phyloP scores from a whole-genome alignment of 768 basidiomycete species.

The Lactarius hengduanensis region DNA sequence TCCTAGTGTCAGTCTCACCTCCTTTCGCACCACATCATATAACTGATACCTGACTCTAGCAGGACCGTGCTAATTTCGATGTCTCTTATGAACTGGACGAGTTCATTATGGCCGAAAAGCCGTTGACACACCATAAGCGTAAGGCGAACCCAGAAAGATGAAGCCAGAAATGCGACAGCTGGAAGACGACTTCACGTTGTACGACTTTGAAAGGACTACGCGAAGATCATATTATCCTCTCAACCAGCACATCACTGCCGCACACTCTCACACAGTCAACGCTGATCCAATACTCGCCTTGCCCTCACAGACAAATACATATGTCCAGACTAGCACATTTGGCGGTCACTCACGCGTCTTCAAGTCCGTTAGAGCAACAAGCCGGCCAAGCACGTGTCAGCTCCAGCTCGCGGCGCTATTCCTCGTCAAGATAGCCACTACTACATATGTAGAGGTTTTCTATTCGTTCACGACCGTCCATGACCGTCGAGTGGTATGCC shows the following conservation, averaged over 20 bases:
- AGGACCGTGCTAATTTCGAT: slow-evolving; percentile 97
- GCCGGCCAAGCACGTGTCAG: not conserved
- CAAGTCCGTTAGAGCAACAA: slow-evolving; percentile 3
- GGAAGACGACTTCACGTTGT: slow-evolving; percentile 94
- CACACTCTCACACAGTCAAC: slow-evolving; percentile 10
- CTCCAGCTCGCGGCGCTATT: slow-evolving; percentile 15
- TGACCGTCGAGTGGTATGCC: slow-evolving; percentile 10
- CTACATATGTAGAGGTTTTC: not conserved
- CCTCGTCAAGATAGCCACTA: slow-evolving; percentile 5
- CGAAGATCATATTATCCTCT: slow-evolving; percentile 88
- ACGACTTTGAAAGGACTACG: slow-evolving; percentile 73
- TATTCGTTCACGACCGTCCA: slow-evolving; percentile 12
- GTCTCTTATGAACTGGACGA: slow-evolving; percentile 97
- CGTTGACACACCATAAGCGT: slow-evolving; percentile 90
- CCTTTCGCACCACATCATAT: slow-evolving; percentile 1
- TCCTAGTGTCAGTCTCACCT: slow-evolving; percentile 74
- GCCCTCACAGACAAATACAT: slow-evolving; percentile 28
- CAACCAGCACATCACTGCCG: slow-evolving; percentile 56
- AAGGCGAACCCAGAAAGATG: slow-evolving; percentile 86
- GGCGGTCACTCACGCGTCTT: slow-evolving; percentile 5
- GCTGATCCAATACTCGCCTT: slow-evolving; percentile 3
- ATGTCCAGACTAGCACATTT: slow-evolving; percentile 15
- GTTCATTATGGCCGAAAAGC: slow-evolving; percentile 95
- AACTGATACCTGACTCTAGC: slow-evolving; percentile 45
- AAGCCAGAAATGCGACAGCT: slow-evolving; percentile 89